phyloP scores from a whole-genome alignment of 495 filamentous ascomycete species.

The Penicillium cinerascens region DNA sequence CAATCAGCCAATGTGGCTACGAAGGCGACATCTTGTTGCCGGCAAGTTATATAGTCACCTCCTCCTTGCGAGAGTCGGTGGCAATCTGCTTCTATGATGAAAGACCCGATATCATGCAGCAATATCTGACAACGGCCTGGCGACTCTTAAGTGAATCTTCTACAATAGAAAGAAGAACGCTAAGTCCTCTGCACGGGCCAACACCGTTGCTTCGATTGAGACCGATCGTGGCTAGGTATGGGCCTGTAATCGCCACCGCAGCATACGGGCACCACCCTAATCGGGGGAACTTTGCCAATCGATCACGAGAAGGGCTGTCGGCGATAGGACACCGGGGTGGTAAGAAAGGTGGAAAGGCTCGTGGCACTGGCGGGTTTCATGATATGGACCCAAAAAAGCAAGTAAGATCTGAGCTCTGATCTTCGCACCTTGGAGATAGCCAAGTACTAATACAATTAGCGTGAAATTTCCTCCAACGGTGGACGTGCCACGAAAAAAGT shows the following conservation, averaged over 20 bases:
- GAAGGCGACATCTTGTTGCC: not conserved
- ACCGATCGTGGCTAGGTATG: slow-evolving; percentile 1
- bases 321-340: slow-evolving; percentile 51
- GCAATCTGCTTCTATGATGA: not conserved
- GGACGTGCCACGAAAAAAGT: slow-evolving; percentile 37
- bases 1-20: not conserved
- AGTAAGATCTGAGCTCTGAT: slow-evolving; percentile 23
- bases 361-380: slow-evolving; percentile 26
- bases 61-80: not conserved
- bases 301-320: slow-evolving; percentile 54
- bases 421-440: not conserved
- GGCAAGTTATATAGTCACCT: not conserved
- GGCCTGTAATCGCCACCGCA: slow-evolving; percentile 11
- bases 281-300: slow-evolving; percentile 62
- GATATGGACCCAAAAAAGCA: slow-evolving; percentile 46
- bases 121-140: not conserved
- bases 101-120: not conserved
- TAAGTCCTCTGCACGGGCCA: slow-evolving; percentile 3
- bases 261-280: slow-evolving; percentile 42
- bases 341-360: slow-evolving; percentile 33
- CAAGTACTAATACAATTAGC: slow-evolving; percentile 16
- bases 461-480: slow-evolving; percentile 50
- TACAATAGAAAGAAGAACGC: not conserved
- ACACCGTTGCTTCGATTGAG: not conserved
- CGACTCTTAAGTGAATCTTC: not conserved